Conservation (phyloP, 495 filamentous ascomycete species). For the Daldinia decipiens region DNA sequence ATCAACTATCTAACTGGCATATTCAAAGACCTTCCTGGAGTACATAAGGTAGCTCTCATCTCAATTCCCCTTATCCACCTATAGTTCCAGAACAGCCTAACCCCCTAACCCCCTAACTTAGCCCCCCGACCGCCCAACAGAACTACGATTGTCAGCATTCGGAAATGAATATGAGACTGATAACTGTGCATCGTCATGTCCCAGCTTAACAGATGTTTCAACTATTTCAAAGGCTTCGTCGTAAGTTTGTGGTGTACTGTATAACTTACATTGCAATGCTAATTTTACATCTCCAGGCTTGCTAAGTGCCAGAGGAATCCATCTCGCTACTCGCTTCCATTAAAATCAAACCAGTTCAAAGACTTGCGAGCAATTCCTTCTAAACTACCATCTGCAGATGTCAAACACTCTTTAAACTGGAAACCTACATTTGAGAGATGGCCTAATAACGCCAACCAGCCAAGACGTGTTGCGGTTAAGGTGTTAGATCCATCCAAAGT, state of each 20-base stretch:
- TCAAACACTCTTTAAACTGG: background rate
- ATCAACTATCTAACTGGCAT: background rate
- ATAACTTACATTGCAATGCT: background rate
- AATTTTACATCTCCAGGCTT: background rate
- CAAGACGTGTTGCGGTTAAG: no score
- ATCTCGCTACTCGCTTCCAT: background rate
- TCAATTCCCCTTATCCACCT: background rate
- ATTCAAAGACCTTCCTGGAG: background rate
- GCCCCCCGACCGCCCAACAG: background rate
- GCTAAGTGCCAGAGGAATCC: background rate
- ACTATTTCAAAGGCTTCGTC: background rate
- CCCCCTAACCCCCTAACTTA: constrained; percentile 1
- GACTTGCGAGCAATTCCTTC: background rate
- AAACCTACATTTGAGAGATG: background rate
- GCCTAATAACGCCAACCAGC: background rate
- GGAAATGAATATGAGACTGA: background rate
- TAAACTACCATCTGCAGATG: background rate
- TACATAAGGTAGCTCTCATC: background rate
- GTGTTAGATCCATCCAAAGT: background rate
- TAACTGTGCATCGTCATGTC: background rate
- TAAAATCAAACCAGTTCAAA: background rate
- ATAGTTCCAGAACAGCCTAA: background rate
- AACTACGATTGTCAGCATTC: background rate
- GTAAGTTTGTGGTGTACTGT: background rate
- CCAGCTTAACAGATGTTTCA: constrained; percentile 12